A percentile compares a stretch with the other conserved stretches of the same genome.
Conservation (phyloP, 192 early-diverging fungal genomes). For the Entomortierella beljakovae region DNA sequence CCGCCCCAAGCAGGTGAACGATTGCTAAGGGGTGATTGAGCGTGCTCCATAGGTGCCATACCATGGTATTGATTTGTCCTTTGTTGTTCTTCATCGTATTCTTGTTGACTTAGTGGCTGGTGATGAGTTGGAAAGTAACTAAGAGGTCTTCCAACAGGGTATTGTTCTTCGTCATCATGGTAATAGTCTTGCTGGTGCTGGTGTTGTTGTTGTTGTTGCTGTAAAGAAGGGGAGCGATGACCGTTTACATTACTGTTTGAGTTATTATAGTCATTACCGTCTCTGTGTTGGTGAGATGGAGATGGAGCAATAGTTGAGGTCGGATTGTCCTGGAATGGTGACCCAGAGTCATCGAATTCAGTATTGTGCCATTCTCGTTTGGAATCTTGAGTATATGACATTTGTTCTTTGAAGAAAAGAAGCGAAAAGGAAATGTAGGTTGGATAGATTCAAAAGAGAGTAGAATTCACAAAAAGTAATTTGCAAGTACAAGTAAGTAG, state of each 20-base stretch:
- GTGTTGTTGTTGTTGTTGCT: slow-evolving; percentile 1
- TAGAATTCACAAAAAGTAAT: background rate
- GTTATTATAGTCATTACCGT: background rate
- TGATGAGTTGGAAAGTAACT: slow-evolving; percentile 55
- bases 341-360: slow-evolving; percentile 2
- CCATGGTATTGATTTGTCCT: slow-evolving; percentile 36
- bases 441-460: background rate
- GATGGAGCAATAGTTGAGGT: background rate
- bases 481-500: background rate
- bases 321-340: slow-evolving; percentile 5
- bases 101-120: slow-evolving; percentile 42
- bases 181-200: slow-evolving; percentile 1
- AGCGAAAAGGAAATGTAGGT: background rate
- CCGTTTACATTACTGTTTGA: background rate
- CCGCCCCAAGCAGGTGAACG: slow-evolving; percentile 22
- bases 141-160: slow-evolving; percentile 43
- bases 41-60: slow-evolving; percentile 33
- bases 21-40: slow-evolving; percentile 33
- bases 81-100: slow-evolving; percentile 40
- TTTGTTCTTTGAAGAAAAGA: background rate
- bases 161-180: slow-evolving; percentile 30
- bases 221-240: background rate
- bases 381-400: slow-evolving; percentile 32
- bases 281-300: background rate
- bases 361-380: slow-evolving; percentile 28